phyloP scores from a whole-genome alignment of 1,139 yeast species.

The Nematodospora anomalae region DNA sequence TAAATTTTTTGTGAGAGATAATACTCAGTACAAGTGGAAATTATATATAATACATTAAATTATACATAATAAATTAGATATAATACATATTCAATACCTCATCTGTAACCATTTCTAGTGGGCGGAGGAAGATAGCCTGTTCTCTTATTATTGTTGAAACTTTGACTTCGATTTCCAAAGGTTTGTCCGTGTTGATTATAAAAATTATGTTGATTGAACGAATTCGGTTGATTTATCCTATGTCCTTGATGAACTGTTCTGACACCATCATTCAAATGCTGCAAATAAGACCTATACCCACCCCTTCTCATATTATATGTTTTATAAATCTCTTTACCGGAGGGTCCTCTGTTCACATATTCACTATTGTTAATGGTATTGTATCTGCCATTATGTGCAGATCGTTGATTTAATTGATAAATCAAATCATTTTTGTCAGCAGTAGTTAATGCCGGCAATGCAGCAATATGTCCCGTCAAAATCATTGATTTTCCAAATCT shows the following conservation, averaged over 20 bases:
- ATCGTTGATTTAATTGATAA: conserved; percentile 28
- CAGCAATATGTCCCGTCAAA: conserved; percentile 73
- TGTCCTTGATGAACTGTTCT: conserved; percentile 10
- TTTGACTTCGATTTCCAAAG: conserved; percentile 13
- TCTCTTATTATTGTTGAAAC: conserved; percentile 9
- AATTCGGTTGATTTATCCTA: conserved; percentile 6
- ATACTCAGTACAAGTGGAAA: conserved; percentile 25
- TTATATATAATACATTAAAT: conserved; percentile 17
- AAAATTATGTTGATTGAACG: conserved; percentile 8
- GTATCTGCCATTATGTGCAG: conserved; percentile 18
- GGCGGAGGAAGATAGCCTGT: conserved; percentile 17
- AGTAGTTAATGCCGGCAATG: conserved; percentile 57
- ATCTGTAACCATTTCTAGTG: conserved; percentile 22
- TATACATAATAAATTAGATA: conserved; percentile 1
- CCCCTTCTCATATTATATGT: conserved; percentile 41
- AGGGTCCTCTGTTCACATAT: conserved; percentile 45
- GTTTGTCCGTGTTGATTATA: conserved; percentile 11
- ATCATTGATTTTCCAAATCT: conserved; percentile 75
- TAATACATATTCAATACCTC: conserved; percentile 9
- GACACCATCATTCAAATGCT: conserved; percentile 16
- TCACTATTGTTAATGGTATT: conserved; percentile 19
- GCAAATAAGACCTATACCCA: conserved; percentile 39
- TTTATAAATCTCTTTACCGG: conserved; percentile 35
- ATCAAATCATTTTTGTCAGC: conserved; percentile 69
- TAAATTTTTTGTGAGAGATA: conserved; percentile 20